These are phyloP conservation scores for Teratosphaeria zuluensis DNA, from an alignment of 2,329 filamentous ascomycete species.

Conservation along the genomic window DNA sequence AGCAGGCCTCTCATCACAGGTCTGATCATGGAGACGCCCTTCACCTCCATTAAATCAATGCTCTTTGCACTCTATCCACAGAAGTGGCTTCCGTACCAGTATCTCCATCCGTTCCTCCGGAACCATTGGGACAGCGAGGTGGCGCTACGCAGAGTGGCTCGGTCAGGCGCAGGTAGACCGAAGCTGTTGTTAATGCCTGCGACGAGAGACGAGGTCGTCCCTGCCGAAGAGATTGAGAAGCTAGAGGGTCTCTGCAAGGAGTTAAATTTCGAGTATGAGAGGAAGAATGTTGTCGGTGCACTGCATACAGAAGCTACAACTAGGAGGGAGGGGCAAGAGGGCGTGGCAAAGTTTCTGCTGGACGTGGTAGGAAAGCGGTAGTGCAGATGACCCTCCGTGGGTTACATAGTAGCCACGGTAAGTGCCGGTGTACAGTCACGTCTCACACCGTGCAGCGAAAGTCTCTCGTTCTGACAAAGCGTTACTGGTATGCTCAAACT, in stretches of 20 bases:
- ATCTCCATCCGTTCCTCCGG: conserved; percentile 64
- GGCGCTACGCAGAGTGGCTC: conserved; percentile 32
- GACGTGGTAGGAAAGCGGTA: neutral
- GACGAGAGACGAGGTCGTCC: conserved; percentile 47
- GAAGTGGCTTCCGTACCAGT: conserved; percentile 67
- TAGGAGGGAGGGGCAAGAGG: conserved; percentile 33
- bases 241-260: conserved; percentile 37
- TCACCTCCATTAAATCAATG: conserved; percentile 62
- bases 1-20: conserved; percentile 30
- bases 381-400: neutral
- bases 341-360: conserved; percentile 24
- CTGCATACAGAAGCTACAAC: conserved; percentile 42
- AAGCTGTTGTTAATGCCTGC: conserved; percentile 48
- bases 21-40: conserved; percentile 66
- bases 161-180: conserved; percentile 6
- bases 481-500: neutral
- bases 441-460: neutral
- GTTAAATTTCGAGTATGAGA: conserved; percentile 26
- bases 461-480: neutral
- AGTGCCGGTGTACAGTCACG: neutral
- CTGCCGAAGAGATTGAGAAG: conserved; percentile 45
- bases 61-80: conserved; percentile 64
- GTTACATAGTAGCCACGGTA: neutral
- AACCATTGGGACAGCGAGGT: conserved; percentile 45
- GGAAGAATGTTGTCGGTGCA: conserved; percentile 35